A percentile compares a stretch with the other conserved stretches of the same genome.
These are phyloP conservation scores for Arthroderma sp. DNA, from an alignment of 2,329 filamentous ascomycete species.

Conservation along the genomic window DNA sequence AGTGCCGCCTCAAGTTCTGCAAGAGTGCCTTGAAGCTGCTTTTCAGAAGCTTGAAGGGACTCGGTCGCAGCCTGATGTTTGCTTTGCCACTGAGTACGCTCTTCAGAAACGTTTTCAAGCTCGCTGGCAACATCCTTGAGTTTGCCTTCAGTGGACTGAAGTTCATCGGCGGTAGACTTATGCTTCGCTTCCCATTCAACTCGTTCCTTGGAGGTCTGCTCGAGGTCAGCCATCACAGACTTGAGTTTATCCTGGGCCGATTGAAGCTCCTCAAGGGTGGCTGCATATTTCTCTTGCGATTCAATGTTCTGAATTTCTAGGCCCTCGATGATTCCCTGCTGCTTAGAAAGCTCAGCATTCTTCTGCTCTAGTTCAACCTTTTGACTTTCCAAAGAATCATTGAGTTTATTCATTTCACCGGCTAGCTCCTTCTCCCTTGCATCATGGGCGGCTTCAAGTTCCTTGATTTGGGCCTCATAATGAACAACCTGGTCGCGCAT, in stretches of 20 bases:
- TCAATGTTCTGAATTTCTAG: slow-evolving; percentile 58
- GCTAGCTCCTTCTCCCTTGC: slow-evolving; percentile 62
- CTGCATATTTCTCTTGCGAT: slow-evolving; percentile 65
- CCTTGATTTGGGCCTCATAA: slow-evolving; percentile 66
- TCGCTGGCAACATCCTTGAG: slow-evolving; percentile 59
- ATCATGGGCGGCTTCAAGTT: slow-evolving; percentile 60
- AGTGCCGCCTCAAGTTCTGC: slow-evolving; percentile 57
- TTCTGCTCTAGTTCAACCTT: slow-evolving; percentile 6
- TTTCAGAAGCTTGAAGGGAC: slow-evolving; percentile 59
- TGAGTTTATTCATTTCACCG: slow-evolving; percentile 57
- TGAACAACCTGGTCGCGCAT: slow-evolving; percentile 80
- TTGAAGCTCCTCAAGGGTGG: slow-evolving; percentile 55
- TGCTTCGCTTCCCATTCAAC: slow-evolving; percentile 60
- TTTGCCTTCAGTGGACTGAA: slow-evolving; percentile 58
- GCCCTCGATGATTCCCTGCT: slow-evolving; percentile 45
- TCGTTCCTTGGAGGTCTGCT: slow-evolving; percentile 43
- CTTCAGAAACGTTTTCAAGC: slow-evolving; percentile 51
- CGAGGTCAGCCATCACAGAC: slow-evolving; percentile 58
- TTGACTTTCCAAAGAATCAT: slow-evolving; percentile 37
- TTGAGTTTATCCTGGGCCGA: slow-evolving; percentile 59
- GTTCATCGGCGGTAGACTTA: slow-evolving; percentile 51
- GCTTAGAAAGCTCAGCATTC: slow-evolving; percentile 22
- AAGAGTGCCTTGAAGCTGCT: slow-evolving; percentile 58
- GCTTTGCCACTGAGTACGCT: slow-evolving; percentile 48
- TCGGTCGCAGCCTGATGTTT: slow-evolving; percentile 62